Evolutionary conservation across 2,329 filamentous ascomycete species (phyloP), one percentile per base, ranked within the genome.

Genomic region (Calonectria naviculata): DNA sequence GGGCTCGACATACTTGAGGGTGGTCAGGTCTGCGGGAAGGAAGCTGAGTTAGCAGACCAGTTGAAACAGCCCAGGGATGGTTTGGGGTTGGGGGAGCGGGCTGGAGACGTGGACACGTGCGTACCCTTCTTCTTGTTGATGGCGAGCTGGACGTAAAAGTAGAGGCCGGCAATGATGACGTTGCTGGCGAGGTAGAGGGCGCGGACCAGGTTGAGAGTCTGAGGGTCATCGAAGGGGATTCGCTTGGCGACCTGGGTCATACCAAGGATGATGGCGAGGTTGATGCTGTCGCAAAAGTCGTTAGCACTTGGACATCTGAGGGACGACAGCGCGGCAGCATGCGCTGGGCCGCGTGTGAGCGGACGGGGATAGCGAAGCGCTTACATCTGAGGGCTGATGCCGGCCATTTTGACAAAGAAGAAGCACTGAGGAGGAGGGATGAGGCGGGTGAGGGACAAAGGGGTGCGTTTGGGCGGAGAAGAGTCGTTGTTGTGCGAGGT

Each of bases 191-290:
- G 80, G 80, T 91, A 91, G 73, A 87, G 77, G 56, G 84, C 88
- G 78, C 89, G 89, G 77, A 89, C 87, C 36, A 84, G 79, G 81
- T 89, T 90, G 77, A 91, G 88, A 24, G 89, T 87, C 56, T 85
- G 84, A 52, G 89, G 95, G 81, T 98, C 93, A 34, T 98, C 96
- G 81, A 98, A 98, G 60, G 95, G 95, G 73, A 99, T 92, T 85
- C 93, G 94, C 91, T 98, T 98, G 79, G 95, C 94, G 73, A 97
- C 93, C 89, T 98, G 96, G 95, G 98, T 98, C 93, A 98, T 97
- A 83, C 94, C 94, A 78, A 98, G 91, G 87, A 97, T 95, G 92
- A 98, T 95, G 87, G 94, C 89, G 84, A 98, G 89, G 90, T 98
- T 98, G 84, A 94, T 94, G 80, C 95, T 97, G 84, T 77, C 74